These are phyloP conservation scores for Hysterangium stoloniferum DNA, from an alignment of 768 basidiomycete genomes.

Conservation along the genomic window DNA sequence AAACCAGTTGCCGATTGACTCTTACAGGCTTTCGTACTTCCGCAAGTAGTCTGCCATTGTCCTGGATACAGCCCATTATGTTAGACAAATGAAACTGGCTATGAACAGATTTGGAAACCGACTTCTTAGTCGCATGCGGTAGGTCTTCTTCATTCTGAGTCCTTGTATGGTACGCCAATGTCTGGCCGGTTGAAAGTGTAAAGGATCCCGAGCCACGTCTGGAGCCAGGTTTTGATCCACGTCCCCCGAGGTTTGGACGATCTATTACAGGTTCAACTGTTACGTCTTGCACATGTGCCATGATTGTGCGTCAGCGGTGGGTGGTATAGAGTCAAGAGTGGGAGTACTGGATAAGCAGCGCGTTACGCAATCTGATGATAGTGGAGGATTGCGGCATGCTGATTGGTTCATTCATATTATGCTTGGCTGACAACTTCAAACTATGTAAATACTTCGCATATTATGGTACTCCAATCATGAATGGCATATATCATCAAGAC, in stretches of 20 bases:
- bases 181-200: slow-evolving; percentile 65
- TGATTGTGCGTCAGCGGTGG: background rate
- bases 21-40: slow-evolving; percentile 82
- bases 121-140: slow-evolving; percentile 94
- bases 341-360: background rate
- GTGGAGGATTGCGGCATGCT: too few relatives aligned
- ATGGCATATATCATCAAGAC: too few relatives aligned
- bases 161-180: slow-evolving; percentile 79
- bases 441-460: too few relatives aligned
- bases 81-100: background rate
- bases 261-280: slow-evolving; percentile 3
- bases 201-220: slow-evolving; percentile 75
- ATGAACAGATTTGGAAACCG: slow-evolving; percentile 19
- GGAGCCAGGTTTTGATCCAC: slow-evolving; percentile 41
- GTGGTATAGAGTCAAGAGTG: background rate
- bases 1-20: slow-evolving; percentile 10
- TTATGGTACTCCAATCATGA: too few relatives aligned
- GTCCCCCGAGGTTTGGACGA: slow-evolving; percentile 6
- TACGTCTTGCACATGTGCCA: slow-evolving; percentile 9
- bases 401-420: too few relatives aligned
- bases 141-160: slow-evolving; percentile 82
- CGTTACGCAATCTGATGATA: background rate
- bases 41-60: slow-evolving; percentile 92
- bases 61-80: slow-evolving; percentile 32
- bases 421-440: too few relatives aligned